Percentiles rank a stretch among this genome's conserved stretches.
phyloP scores from a whole-genome alignment of 352 stramenopile species.

The Globisporangium cystogenes region DNA sequence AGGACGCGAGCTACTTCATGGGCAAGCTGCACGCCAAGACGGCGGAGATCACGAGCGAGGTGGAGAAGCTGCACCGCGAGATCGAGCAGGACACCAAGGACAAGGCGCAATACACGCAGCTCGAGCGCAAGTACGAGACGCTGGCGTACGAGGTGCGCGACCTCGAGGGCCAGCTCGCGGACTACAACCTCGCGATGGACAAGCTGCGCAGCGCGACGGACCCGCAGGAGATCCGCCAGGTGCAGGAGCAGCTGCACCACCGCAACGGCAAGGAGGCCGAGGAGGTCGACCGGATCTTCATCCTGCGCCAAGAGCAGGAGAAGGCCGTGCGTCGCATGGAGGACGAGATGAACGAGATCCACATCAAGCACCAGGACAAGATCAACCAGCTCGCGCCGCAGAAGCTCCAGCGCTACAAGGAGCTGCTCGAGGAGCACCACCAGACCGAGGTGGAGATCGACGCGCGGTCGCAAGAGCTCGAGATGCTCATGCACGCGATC shows the following conservation, averaged over 20 bases:
- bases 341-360: constrained; percentile 71
- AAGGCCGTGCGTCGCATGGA: constrained; percentile 61
- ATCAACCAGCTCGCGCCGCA: constrained; percentile 88
- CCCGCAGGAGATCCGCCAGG: constrained; percentile 57
- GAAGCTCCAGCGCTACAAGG: constrained; percentile 78
- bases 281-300: constrained; percentile 87
- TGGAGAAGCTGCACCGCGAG: constrained; percentile 75
- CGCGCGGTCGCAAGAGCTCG: constrained; percentile 51
- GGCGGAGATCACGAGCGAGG: constrained; percentile 78
- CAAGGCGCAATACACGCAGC: constrained; percentile 86
- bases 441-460: constrained; percentile 76
- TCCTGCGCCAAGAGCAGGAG: constrained; percentile 85
- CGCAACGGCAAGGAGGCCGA: constrained; percentile 83
- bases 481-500: constrained; percentile 69
- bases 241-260: constrained; percentile 58
- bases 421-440: constrained; percentile 66
- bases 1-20: constrained; percentile 90
- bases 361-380: constrained; percentile 76
- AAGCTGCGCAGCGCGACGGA: constrained; percentile 79
- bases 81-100: constrained; percentile 84
- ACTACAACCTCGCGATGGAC: constrained; percentile 94
- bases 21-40: constrained; percentile 89
- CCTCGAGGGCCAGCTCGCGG: constrained; percentile 88
- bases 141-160: constrained; percentile 65
- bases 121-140: constrained; percentile 74